These are phyloP conservation scores for Pseudogymnoascus sp. DNA, from an alignment of 2,329 filamentous ascomycete genomes.

Conservation along the genomic window DNA sequence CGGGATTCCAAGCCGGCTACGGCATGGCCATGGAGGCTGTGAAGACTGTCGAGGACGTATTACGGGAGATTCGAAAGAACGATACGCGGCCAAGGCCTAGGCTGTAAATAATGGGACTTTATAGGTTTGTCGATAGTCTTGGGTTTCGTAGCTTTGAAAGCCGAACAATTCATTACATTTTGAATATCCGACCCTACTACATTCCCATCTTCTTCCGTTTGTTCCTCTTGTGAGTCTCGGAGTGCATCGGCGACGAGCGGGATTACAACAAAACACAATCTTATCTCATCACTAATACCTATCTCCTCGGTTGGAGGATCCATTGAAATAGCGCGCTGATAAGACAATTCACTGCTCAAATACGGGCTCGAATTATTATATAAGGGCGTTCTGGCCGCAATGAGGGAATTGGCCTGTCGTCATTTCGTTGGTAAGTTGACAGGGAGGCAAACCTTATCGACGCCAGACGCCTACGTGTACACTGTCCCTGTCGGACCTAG, in stretches of 20 bases:
- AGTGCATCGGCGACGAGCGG: background rate
- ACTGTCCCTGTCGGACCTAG: background rate
- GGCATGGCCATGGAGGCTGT: slow-evolving; percentile 33
- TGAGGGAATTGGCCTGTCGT: background rate
- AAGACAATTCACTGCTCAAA: background rate
- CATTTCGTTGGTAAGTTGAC: background rate
- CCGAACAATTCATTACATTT: background rate
- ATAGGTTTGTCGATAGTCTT: background rate
- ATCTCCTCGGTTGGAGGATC: background rate
- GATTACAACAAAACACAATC: background rate
- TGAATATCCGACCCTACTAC: background rate
- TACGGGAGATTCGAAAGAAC: slow-evolving; percentile 14
- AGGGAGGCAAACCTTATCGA: background rate
- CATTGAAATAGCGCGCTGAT: background rate
- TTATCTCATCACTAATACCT: background rate
- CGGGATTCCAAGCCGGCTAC: slow-evolving; percentile 36
- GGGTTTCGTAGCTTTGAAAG: background rate
- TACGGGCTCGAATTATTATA: background rate
- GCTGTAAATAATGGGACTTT: background rate
- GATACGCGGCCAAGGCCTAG: background rate
- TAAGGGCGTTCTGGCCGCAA: background rate
- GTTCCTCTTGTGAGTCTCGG: background rate
- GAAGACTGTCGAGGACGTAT: slow-evolving; percentile 22
- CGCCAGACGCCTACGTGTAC: background rate
- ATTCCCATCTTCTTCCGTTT: background rate